Evolutionary conservation across 257 asterid genomes (phyloP).

Genomic region (Scutellaria barbata): DNA sequence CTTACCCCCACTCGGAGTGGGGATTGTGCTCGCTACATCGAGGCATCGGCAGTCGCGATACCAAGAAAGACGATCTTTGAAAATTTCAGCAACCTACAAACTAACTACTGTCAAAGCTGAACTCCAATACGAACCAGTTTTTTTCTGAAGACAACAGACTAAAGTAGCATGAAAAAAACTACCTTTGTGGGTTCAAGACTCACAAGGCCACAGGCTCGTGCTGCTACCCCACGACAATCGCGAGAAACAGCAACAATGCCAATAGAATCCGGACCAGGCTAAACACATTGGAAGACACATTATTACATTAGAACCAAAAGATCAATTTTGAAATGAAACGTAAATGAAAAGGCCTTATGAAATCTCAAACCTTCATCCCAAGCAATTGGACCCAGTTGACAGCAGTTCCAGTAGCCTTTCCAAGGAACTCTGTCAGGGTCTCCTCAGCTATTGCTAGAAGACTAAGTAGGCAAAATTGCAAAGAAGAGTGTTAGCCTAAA

Average conservation of each 20-base stretch:
- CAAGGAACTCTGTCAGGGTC: conserved; percentile 90
- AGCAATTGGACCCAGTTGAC: conserved; percentile 91
- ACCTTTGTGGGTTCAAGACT: conserved; percentile 98
- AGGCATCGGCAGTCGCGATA: conserved; percentile 78
- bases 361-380: conserved; percentile 79
- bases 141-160: not conserved
- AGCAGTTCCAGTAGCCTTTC: conserved; percentile 97
- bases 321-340: not conserved
- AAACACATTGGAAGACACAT: conserved; percentile 26
- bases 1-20: conserved; percentile 79
- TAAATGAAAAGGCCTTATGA: not conserved
- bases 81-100: conserved; percentile 76
- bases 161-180: not conserved
- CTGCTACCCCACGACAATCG: conserved; percentile 93
- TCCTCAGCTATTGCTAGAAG: conserved; percentile 87
- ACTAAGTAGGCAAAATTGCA: conserved; percentile 40
- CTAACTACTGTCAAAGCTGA: not conserved
- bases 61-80: conserved; percentile 89
- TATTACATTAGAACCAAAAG: not conserved
- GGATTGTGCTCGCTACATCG: conserved; percentile 59
- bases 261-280: conserved; percentile 99
- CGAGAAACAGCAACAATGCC: conserved; percentile 97
- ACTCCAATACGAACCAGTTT: not conserved
- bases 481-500: conserved; percentile 2
- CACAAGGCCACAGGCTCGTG: conserved; percentile 99